Evolutionary conservation across 148 eudicot genomes (phyloP), one percentile per base, ranked within the genome.

Genomic region (Rhododendron vialii): DNA sequence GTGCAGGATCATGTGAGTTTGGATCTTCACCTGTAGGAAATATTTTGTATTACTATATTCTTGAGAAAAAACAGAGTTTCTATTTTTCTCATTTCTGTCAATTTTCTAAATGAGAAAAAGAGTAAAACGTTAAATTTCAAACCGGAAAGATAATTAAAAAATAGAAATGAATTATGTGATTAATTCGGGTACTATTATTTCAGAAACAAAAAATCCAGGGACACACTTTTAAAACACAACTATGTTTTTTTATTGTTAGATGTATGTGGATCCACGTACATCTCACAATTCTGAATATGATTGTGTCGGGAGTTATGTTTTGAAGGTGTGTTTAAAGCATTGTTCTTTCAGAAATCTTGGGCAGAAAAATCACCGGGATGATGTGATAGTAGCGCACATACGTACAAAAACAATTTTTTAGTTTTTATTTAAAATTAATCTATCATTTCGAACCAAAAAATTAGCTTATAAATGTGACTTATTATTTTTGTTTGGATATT

Each of bases 1-100:
- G 59, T 86, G 53, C 90, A 94, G 80, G 95, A 93, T 59, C 94
- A 93, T 81, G 98, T 97, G 94, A 97, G 99, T 94, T 93, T 97
- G 89, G 99, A 97, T 92, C 95, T 97, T 91, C 98, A 90, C 92
- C 89, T 96, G 92, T 96, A 91, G 90, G 83, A 41, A 14, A 30
- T 71, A 55, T 57, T 45, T 63, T 84, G 61, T 78, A 63, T 0
- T 61, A 59, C 50, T 59, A 59, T 74, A 57, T 33, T 26, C 67
- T 48, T 18, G 28, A 51, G 50, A 38, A 51, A 51, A 24, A 57
- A 8, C 36, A 20, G 43, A 86, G 12, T 22, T 73, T 24, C 9
- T 65, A 67, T 45, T 83, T 67, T 80, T 50, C 9, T 80, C 47
- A 48, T 78, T 41, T 10, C 55, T 71, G 2, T 7, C 22, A 33